Conservation (phyloP, 1,284 basidiomycete species). For the Moesziomyces antarcticus region DNA sequence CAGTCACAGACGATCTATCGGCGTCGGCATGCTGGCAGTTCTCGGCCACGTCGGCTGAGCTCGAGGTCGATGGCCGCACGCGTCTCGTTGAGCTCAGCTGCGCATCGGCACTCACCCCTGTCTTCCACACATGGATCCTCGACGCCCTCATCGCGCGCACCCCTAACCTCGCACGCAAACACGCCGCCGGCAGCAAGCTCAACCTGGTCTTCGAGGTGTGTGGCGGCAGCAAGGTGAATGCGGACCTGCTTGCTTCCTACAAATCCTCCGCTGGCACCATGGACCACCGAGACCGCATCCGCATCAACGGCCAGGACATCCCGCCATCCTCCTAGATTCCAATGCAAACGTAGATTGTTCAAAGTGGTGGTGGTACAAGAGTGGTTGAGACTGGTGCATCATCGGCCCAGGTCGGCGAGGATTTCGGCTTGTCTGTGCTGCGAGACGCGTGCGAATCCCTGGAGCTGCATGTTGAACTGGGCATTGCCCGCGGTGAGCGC, state of each 20-base stretch:
- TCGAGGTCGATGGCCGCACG: background rate
- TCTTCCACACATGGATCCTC: constrained; percentile 50
- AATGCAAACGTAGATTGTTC: background rate
- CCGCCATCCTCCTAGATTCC: background rate
- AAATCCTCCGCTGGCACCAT: constrained; percentile 3
- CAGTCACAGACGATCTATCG: constrained; percentile 50
- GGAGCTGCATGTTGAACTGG: constrained; percentile 79
- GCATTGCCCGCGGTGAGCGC: constrained; percentile 85
- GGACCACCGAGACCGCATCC: constrained; percentile 9
- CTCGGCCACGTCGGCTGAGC: background rate
- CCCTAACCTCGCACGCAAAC: background rate
- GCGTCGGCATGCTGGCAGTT: constrained; percentile 50
- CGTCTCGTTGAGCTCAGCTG: constrained; percentile 62
- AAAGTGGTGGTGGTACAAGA: no score
- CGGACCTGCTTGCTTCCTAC: constrained; percentile 21
- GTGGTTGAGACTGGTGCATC: background rate
- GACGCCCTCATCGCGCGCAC: constrained; percentile 11
- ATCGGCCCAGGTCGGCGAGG: constrained; percentile 54
- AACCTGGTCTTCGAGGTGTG: constrained; percentile 61
- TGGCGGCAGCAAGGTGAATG: constrained; percentile 53
- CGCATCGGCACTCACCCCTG: constrained; percentile 43
- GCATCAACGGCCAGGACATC: constrained; percentile 21
- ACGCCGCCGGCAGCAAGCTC: constrained; percentile 13
- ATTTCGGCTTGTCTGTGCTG: constrained; percentile 53
- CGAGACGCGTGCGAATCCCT: constrained; percentile 75